A percentile compares a stretch with the other conserved stretches of the same genome.
These are phyloP conservation scores for Puccinia hordei DNA, from an alignment of 1,284 basidiomycete species.

Conservation along the genomic window DNA sequence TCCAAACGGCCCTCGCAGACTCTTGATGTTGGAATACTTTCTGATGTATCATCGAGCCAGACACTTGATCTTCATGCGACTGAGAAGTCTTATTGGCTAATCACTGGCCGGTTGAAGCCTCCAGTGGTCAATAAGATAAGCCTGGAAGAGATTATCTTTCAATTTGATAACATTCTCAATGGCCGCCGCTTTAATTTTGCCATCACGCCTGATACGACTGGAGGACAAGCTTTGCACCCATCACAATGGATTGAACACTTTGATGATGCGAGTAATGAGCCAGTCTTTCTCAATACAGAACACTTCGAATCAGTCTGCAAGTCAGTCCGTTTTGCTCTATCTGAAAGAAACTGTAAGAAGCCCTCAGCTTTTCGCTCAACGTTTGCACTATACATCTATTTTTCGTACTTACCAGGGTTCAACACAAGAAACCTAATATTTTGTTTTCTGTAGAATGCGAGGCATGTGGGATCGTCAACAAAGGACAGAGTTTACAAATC, in stretches of 20 bases:
- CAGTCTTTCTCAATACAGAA: constrained; percentile 27
- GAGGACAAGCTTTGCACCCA: background rate
- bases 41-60: constrained; percentile 5
- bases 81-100: constrained; percentile 6
- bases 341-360: background rate
- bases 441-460: background rate
- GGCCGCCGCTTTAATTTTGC: background rate
- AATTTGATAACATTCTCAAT: constrained; percentile 4
- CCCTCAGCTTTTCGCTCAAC: background rate
- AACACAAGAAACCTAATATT: background rate
- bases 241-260: constrained; percentile 26
- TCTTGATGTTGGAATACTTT: constrained; percentile 30
- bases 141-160: constrained; percentile 32
- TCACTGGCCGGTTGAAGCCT: constrained; percentile 37
- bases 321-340: constrained; percentile 12
- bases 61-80: constrained; percentile 4
- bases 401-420: background rate
- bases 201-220: constrained; percentile 14
- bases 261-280: constrained; percentile 1
- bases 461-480: constrained; percentile 8
- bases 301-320: constrained; percentile 26
- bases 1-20: no score
- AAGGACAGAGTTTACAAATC: background rate
- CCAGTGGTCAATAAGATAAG: constrained; percentile 15
- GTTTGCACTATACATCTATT: background rate